Evolutionary conservation across 805 yeast species (phyloP).

Genomic region (Pichia phayaonensis): DNA sequence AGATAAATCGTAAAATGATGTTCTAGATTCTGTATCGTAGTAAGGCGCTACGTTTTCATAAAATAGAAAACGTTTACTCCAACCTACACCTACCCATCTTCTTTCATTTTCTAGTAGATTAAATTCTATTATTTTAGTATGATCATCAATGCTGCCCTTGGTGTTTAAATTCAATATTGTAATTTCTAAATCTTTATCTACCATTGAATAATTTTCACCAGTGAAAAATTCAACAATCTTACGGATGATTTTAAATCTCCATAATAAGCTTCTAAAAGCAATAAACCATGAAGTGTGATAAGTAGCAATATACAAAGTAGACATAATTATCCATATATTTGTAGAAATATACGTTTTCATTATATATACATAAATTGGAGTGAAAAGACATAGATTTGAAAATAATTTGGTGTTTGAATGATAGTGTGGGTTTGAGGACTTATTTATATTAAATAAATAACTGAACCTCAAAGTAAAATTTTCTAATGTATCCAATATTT

Average conservation of each 20-base stretch:
- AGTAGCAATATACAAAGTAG: slow-evolving; percentile 33
- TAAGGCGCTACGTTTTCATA: slow-evolving; percentile 40
- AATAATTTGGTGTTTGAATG: slow-evolving; percentile 11
- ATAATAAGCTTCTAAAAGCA: slow-evolving; percentile 37
- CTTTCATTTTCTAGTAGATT: slow-evolving; percentile 50
- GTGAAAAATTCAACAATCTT: slow-evolving; percentile 33
- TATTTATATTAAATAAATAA: slow-evolving; percentile 26
- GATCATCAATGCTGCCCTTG: slow-evolving; percentile 6
- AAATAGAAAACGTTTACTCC: slow-evolving; percentile 45
- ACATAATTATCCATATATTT: slow-evolving; percentile 25
- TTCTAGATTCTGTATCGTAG: slow-evolving; percentile 34
- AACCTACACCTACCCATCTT: slow-evolving; percentile 56
- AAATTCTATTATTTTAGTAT: slow-evolving; percentile 42
- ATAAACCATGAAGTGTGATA: slow-evolving; percentile 44
- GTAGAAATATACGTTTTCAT: slow-evolving; percentile 29
- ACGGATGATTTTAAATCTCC: slow-evolving; percentile 42
- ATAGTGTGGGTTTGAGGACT: not conserved
- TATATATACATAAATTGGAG: slow-evolving; percentile 38
- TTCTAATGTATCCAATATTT: slow-evolving; percentile 39
- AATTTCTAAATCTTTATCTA: slow-evolving; percentile 12
- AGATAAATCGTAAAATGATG: slow-evolving; percentile 24
- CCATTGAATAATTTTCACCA: slow-evolving; percentile 28
- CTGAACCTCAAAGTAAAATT: slow-evolving; percentile 38
- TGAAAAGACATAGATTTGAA: slow-evolving; percentile 17
- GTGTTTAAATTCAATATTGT: slow-evolving; percentile 8